A percentile compares a stretch with the other conserved stretches of the same genome.
Conservation (phyloP, 2,329 filamentous ascomycete genomes). For the Aquanectria penicillioides region DNA sequence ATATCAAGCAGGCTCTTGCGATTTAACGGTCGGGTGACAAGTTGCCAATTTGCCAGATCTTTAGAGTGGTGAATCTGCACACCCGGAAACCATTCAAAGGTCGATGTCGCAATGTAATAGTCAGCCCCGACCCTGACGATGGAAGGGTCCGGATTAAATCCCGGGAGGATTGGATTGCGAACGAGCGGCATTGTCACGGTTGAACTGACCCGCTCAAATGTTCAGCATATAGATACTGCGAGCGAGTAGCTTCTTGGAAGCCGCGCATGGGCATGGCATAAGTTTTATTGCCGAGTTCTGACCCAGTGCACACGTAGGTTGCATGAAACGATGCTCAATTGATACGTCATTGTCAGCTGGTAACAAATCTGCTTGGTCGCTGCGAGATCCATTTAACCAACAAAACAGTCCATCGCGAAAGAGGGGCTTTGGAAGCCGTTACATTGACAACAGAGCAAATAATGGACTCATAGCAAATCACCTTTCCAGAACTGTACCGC, state of each 20-base stretch:
- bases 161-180: constrained; percentile 66
- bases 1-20: constrained; percentile 64
- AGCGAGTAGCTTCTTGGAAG: not conserved
- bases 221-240: constrained; percentile 8
- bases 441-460: too few species aligned
- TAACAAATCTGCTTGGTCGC: too few species aligned
- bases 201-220: not conserved
- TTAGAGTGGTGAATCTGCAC: constrained; percentile 65
- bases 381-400: not conserved
- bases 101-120: constrained; percentile 66
- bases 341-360: not conserved
- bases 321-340: not conserved
- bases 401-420: not conserved
- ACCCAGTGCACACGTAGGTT: too few species aligned
- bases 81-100: constrained; percentile 65
- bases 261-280: too few species aligned
- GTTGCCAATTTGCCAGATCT: constrained; percentile 63
- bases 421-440: not conserved
- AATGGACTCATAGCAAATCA: too few species aligned
- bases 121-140: constrained; percentile 61
- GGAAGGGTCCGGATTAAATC: constrained; percentile 66
- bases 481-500: too few species aligned
- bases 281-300: not conserved
- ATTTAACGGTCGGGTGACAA: constrained; percentile 57
- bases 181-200: constrained; percentile 54